phyloP scores from a whole-genome alignment of 1,284 basidiomycete genomes.

The Rhodotorula sp. region DNA sequence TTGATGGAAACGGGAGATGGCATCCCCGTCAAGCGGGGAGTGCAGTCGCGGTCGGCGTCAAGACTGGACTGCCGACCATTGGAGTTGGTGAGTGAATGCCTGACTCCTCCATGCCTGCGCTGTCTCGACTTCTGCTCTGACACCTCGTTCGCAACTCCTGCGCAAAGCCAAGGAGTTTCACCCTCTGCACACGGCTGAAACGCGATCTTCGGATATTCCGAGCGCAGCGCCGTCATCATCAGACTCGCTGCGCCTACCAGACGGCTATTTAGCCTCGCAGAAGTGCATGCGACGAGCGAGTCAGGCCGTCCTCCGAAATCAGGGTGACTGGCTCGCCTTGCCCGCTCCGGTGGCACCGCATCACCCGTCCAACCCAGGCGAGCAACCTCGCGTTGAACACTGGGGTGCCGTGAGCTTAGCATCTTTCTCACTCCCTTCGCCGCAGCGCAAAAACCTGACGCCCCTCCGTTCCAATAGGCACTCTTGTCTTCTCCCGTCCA shows the following conservation, averaged over 20 bases:
- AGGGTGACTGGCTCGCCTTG: slow-evolving; percentile 42
- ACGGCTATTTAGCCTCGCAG: slow-evolving; percentile 40
- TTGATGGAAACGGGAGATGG: slow-evolving; percentile 48
- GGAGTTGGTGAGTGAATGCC: slow-evolving; percentile 31
- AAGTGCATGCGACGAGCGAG: slow-evolving; percentile 43
- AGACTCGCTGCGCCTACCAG: not conserved
- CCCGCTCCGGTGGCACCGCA: not conserved
- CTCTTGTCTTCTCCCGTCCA: slow-evolving; percentile 33
- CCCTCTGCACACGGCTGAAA: slow-evolving; percentile 24
- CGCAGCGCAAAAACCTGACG: not conserved
- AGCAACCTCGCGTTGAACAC: not conserved
- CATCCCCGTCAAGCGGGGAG: slow-evolving; percentile 46
- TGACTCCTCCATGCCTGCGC: not conserved
- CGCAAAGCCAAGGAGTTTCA: slow-evolving; percentile 45
- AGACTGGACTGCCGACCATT: slow-evolving; percentile 44
- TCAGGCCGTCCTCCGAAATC: slow-evolving; percentile 29
- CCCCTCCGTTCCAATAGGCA: slow-evolving; percentile 27
- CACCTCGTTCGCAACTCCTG: not conserved
- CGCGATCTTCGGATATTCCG: too few relatives aligned
- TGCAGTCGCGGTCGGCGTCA: slow-evolving; percentile 44
- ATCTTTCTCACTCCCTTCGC: not conserved
- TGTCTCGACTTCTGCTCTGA: not conserved
- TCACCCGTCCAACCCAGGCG: too few relatives aligned
- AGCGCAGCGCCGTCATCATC: too few relatives aligned
- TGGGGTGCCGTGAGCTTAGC: slow-evolving; percentile 33